These are phyloP conservation scores for Solanum habrochaites DNA, from an alignment of 257 asterid genomes.

Conservation along the genomic window DNA sequence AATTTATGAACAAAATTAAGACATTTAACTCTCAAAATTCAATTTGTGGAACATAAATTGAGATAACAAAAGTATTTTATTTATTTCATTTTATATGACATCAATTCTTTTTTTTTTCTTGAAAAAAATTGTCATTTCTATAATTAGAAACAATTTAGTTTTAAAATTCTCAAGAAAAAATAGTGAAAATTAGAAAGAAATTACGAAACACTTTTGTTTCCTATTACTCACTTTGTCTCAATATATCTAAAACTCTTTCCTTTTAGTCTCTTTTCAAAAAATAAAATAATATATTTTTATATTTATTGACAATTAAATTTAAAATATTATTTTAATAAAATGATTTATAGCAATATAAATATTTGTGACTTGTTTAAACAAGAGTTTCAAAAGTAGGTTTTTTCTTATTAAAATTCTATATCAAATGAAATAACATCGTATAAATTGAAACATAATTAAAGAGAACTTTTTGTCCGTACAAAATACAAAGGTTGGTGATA, in stretches of 20 bases:
- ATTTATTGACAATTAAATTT: no score
- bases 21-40: neutral
- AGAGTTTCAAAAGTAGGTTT: neutral
- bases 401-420: no score
- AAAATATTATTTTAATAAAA: no score
- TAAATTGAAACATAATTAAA: no score
- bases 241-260: no score
- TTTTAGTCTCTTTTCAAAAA: no score
- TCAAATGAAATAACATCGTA: neutral
- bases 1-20: neutral
- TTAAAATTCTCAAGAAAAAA: no score
- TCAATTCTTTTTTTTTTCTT: no score
- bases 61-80: neutral
- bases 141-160: neutral
- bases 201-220: neutral
- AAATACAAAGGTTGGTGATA: neutral
- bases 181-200: neutral
- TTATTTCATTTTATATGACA: neutral
- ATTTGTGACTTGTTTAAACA: neutral
- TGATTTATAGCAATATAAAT: no score
- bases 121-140: neutral
- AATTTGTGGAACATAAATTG: neutral
- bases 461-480: neutral
- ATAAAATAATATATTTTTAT: no score
- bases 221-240: no score